Evolutionary conservation across 495 filamentous ascomycete genomes (phyloP).

Genomic region (Penicillium paradoxum): DNA sequence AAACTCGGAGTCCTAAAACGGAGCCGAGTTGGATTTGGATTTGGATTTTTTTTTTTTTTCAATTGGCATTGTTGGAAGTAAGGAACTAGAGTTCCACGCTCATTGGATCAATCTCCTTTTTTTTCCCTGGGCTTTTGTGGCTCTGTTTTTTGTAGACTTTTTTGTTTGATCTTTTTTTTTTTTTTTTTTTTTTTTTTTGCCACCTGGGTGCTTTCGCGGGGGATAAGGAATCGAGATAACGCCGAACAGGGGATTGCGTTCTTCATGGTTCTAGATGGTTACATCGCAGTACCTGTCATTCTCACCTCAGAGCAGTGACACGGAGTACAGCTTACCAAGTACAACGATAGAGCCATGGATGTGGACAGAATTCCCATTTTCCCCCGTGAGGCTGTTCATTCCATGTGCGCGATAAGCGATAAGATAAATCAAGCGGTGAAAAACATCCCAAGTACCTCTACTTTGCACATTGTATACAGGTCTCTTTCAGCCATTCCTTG

Average conservation of each 20-base stretch:
- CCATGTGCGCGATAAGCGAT: slow-evolving; percentile 21
- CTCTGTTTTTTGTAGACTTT: background rate
- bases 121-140: too few species aligned
- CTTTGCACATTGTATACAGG: background rate
- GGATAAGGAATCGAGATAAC: slow-evolving; percentile 15
- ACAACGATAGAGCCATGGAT: too few species aligned
- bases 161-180: background rate
- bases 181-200: slow-evolving; percentile 13
- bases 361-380: background rate
- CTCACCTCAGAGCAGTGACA: too few species aligned
- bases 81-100: too few species aligned
- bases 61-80: background rate
- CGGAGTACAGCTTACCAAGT: too few species aligned
- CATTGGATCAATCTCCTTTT: too few species aligned
- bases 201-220: slow-evolving; percentile 19
- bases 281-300: too few species aligned
- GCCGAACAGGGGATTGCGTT: too few species aligned
- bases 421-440: slow-evolving; percentile 19
- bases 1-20: background rate
- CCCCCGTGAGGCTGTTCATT: background rate
- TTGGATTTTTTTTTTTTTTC: too few species aligned
- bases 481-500: background rate
- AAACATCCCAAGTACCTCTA: background rate
- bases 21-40: too few species aligned
- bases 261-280: too few species aligned